These are phyloP conservation scores for Cunninghamia lanceolata DNA, from an alignment of 75 land plant genomes.

Conservation along the genomic window DNA sequence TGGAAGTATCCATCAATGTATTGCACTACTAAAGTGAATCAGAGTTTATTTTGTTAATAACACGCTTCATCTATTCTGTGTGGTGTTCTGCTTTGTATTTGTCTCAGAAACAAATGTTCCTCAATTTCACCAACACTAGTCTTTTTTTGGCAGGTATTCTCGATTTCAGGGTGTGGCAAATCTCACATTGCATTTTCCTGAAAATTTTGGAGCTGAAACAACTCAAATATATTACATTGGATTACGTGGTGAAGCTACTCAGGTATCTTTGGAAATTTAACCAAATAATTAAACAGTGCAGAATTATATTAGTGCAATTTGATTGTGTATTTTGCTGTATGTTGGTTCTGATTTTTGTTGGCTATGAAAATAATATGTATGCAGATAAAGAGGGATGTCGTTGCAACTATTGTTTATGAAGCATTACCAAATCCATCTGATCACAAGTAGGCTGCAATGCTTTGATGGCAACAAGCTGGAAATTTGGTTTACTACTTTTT, in stretches of 20 bases:
- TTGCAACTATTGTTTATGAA: conserved; percentile 90
- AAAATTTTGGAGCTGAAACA: conserved; percentile 75
- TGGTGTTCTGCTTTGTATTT: conserved; percentile 1
- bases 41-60: not conserved
- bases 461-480: not conserved
- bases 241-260: conserved; percentile 89
- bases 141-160: conserved; percentile 55
- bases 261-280: conserved; percentile 31
- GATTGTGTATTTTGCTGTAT: not conserved
- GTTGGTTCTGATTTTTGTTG: not conserved
- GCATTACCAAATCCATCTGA: conserved; percentile 95
- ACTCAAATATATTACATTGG: conserved; percentile 89
- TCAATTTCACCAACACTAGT: not conserved
- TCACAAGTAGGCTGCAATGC: conserved; percentile 65
- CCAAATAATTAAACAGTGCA: not conserved
- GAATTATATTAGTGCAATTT: not conserved
- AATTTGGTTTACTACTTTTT: not conserved
- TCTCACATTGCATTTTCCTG: conserved; percentile 91
- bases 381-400: conserved; percentile 91
- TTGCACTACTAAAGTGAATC: not conserved
- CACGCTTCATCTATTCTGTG: not conserved
- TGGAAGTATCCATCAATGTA: not conserved
- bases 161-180: conserved; percentile 91
- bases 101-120: not conserved
- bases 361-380: conserved; percentile 1